phyloP scores from a whole-genome alignment of 805 yeast species.

The Barnettozyma wickerhamii region DNA sequence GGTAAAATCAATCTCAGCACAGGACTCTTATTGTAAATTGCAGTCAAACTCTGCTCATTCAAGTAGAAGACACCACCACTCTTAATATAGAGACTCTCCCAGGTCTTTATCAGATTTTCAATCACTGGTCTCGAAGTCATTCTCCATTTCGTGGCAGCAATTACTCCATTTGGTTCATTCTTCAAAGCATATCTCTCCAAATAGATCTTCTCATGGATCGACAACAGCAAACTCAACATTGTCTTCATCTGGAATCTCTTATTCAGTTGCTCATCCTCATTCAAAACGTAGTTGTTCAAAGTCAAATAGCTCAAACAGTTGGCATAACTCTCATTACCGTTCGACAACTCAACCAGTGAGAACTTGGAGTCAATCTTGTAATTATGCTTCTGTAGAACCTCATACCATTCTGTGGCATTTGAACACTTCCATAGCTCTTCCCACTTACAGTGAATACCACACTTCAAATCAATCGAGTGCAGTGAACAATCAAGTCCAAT shows the following conservation, averaged over 20 bases:
- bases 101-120: constrained; percentile 52
- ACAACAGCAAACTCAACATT: constrained; percentile 51
- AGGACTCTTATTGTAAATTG: constrained; percentile 46
- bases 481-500: constrained; percentile 40
- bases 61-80: constrained; percentile 62
- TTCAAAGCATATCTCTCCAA: constrained; percentile 39
- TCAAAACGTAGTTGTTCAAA: constrained; percentile 34
- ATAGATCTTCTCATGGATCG: constrained; percentile 64
- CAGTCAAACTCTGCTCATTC: constrained; percentile 39
- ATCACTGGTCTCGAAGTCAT: constrained; percentile 55
- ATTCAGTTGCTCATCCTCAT: constrained; percentile 28
- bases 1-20: constrained; percentile 65
- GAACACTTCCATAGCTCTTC: constrained; percentile 59
- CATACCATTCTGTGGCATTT: constrained; percentile 48
- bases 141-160: constrained; percentile 60
- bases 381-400: constrained; percentile 31
- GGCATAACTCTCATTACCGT: constrained; percentile 44
- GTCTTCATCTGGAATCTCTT: constrained; percentile 44
- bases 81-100: constrained; percentile 61
- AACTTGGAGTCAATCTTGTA: constrained; percentile 49
- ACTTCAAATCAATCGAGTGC: constrained; percentile 46
- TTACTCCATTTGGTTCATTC: constrained; percentile 34
- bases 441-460: constrained; percentile 61
- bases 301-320: constrained; percentile 44
- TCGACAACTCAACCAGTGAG: constrained; percentile 51